Percentiles rank a stretch among this genome's conserved stretches.
phyloP scores from a whole-genome alignment of 805 yeast species.

The Hanseniaspora vineae region DNA sequence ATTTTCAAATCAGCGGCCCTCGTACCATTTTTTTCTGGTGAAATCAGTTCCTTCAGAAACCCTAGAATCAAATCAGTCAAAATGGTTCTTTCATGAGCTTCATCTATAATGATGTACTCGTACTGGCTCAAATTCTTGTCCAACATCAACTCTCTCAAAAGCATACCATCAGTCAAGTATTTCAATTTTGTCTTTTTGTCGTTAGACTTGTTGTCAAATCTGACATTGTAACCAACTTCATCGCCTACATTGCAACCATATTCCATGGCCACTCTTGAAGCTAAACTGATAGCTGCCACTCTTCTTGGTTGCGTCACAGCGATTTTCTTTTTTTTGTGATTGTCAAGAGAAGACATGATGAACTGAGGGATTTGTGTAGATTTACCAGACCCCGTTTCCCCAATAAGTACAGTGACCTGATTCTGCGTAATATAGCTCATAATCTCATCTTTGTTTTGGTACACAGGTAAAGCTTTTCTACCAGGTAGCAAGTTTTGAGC shows the following conservation, averaged over 20 bases:
- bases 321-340: conserved; percentile 28
- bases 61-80: conserved; percentile 85
- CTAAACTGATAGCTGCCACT: conserved; percentile 92
- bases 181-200: conserved; percentile 52
- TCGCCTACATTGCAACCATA: conserved; percentile 64
- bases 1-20: conserved; percentile 48
- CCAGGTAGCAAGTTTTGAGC: conserved; percentile 34
- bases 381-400: conserved; percentile 97
- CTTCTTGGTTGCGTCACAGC: conserved; percentile 97
- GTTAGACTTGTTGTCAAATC: conserved; percentile 65
- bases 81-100: conserved; percentile 95
- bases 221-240: conserved; percentile 83
- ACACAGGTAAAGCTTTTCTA: conserved; percentile 62
- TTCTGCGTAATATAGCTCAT: conserved; percentile 38
- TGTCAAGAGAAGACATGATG: conserved; percentile 33
- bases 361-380: conserved; percentile 96
- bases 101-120: conserved; percentile 75
- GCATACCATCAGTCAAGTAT: conserved; percentile 95
- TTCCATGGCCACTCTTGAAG: conserved; percentile 86
- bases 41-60: conserved; percentile 57
- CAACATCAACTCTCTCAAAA: conserved; percentile 78
- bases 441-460: conserved; percentile 52
- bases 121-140: conserved; percentile 53
- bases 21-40: conserved; percentile 4
- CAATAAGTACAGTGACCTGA: conserved; percentile 71